Base-by-base conservation (phyloP, 2,329 filamentous ascomycete species). In the Fusarium illudens region DNA sequence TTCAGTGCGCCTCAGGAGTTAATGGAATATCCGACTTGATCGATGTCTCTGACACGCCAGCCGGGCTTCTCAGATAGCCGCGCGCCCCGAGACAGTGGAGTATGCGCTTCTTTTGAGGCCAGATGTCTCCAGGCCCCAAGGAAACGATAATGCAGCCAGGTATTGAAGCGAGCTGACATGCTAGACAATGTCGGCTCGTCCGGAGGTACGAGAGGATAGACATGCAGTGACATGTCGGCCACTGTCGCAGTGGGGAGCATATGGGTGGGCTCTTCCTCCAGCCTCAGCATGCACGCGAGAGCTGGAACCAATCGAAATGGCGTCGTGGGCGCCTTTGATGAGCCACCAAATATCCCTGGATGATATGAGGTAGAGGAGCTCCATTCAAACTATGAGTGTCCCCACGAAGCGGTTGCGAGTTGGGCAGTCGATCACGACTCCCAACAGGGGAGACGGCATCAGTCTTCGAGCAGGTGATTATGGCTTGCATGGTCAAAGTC, bases 221-320 rank as follows among this genome's bases (percentile, higher is more conserved):
- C 46, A 48, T 57, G 54, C 60, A 54, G 60, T 51, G 51, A 58
- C 39, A 49, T 57, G 55, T 34, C 33, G 52, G 20, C 42, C 46
- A 62, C 37, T 64, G 51, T 58, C 58, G 29, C 61, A 69, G 54
- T 44, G 62, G 64, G 54, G 49, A 56, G 33, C 51, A 44, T 42
- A 30, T 44, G 61, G 39, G 60, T 64, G 63, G 63, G 60, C 54
- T 60, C 20, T 50, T 55, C 20, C 34, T 29, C 57, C 56, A 70
- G 44, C 62, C 61, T 72, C 61, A 58, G 58, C 48, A 75, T 71
- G 67, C 62, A 70, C 65, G 64, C 50, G 60, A 71, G 33, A 33
- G 58, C 52, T 19, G 27, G 39, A 59, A 36, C 65, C 71, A 73
- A 70, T 71, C 51, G 54, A 29, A 44, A 25, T n/a, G 22, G 22